phyloP scores from a whole-genome alignment of 2,329 filamentous ascomycete species.

The Aspergillus sp. region DNA sequence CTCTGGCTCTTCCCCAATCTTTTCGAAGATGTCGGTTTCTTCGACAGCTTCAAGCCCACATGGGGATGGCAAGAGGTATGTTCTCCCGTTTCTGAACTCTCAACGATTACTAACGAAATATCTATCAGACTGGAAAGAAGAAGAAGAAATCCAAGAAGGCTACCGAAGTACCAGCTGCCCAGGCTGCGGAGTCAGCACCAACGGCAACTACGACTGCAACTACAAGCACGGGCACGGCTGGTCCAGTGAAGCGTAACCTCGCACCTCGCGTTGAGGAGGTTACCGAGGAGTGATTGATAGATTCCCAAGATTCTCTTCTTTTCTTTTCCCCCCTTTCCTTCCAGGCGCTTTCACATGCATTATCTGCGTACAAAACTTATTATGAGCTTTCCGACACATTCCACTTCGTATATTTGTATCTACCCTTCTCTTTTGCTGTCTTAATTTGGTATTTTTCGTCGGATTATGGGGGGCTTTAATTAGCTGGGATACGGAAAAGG shows the following conservation, averaged over 20 bases:
- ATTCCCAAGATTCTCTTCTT: not conserved
- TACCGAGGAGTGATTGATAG: slow-evolving; percentile 33
- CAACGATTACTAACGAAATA: slow-evolving; percentile 7
- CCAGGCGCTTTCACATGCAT: not conserved
- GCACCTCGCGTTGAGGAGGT: slow-evolving; percentile 49
- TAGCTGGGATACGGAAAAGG: slow-evolving; percentile 1
- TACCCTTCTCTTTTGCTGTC: not conserved
- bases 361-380: not conserved
- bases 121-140: slow-evolving; percentile 38
- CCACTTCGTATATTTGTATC: not conserved
- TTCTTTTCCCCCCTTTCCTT: not conserved
- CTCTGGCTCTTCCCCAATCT: slow-evolving; percentile 98
- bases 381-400: not conserved
- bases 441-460: not conserved
- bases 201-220: slow-evolving; percentile 39
- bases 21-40: slow-evolving; percentile 97
- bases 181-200: slow-evolving; percentile 18
- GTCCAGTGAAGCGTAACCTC: slow-evolving; percentile 40
- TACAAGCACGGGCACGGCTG: slow-evolving; percentile 34
- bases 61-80: slow-evolving; percentile 98
- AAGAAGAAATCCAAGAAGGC: slow-evolving; percentile 39
- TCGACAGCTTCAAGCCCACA: slow-evolving; percentile 91
- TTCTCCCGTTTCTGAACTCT: not conserved
- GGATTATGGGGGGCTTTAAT: not conserved
- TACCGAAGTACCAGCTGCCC: slow-evolving; percentile 4